phyloP scores from a whole-genome alignment of 306 rosid genomes.

The Vigna trinervia region DNA sequence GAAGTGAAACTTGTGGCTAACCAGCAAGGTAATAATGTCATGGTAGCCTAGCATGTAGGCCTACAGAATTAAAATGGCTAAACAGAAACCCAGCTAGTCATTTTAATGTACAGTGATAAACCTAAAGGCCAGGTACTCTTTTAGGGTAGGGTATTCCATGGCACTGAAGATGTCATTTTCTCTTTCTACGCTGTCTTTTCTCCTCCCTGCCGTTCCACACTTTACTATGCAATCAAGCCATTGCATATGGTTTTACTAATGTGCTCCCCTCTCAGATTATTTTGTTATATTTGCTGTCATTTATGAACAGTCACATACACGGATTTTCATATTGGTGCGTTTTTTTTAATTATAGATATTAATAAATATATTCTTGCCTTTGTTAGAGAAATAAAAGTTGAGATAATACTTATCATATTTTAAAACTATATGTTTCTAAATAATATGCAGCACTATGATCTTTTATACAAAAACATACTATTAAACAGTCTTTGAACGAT shows the following conservation, averaged over 20 bases:
- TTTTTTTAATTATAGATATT: background rate
- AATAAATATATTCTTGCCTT: background rate
- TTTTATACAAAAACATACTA: background rate
- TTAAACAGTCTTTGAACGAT: background rate
- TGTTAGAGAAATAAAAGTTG: background rate
- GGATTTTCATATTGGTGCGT: background rate
- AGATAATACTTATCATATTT: background rate
- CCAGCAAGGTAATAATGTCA: background rate
- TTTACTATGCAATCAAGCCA: background rate
- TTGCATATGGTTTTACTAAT: constrained; percentile 25
- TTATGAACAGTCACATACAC: background rate
- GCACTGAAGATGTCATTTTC: no score
- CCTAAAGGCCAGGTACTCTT: background rate
- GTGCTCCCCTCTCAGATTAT: constrained; percentile 4
- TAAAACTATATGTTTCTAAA: background rate
- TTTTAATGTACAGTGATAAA: background rate
- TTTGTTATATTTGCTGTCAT: background rate
- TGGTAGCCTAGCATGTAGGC: background rate
- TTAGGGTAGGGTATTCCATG: background rate
- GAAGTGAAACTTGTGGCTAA: background rate
- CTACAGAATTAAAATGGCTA: background rate
- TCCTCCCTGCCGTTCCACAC: no score
- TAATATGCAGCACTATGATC: background rate
- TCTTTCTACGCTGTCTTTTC: no score
- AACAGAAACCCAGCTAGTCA: background rate